Base-by-base conservation (phyloP, 192 early-diverging fungal species). In the Diversispora eburnea region DNA sequence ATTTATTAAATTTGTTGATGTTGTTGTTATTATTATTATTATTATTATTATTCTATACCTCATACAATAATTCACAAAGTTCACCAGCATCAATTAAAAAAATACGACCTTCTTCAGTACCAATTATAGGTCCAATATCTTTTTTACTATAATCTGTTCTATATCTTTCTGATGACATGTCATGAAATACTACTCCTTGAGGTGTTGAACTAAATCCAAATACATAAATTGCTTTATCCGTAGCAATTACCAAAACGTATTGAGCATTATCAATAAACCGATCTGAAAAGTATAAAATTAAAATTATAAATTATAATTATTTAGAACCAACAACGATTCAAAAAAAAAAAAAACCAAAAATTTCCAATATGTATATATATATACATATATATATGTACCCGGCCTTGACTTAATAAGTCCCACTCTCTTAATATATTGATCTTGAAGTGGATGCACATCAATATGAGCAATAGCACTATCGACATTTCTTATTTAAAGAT, bases 241-340 rank as follows among this genome's bases (percentile, higher is more conserved):
- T 66, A 46, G 46, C 64, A 12, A 66, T 66, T 48, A 66, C 64
- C 22, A 66, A 47, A 1, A 66, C 64, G 48, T 66, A 66, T 22
- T 66, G 64, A 13, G 64, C 64, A 66, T 66, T 22, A 66, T 66
- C 64, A 25, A 66, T 66, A 9, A 46, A 66, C 48, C 64, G 64
- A 1, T 13, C 64, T 66, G 13, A 42, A 45, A 63, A 45, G 39
- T 3, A 39, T 15, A 8, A 41, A 42, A 42, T n/a, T n/a, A 9
- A 5, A 43, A 62, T n/a, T n/a, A n/a, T n/a, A 59, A 33, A 41
- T 33, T 33, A 33, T 59, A 54, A 56, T 56, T 56, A 20, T 56
- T 3, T 56, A 8, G 13, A 56, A 19, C 55, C 4, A 60, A 39
- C 6, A 8, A 59, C 33, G 13, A 33, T 8, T 60, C 12, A 39